Conservation (phyloP, 2,329 filamentous ascomycete genomes). For the Zymoseptoria pseudotritici region DNA sequence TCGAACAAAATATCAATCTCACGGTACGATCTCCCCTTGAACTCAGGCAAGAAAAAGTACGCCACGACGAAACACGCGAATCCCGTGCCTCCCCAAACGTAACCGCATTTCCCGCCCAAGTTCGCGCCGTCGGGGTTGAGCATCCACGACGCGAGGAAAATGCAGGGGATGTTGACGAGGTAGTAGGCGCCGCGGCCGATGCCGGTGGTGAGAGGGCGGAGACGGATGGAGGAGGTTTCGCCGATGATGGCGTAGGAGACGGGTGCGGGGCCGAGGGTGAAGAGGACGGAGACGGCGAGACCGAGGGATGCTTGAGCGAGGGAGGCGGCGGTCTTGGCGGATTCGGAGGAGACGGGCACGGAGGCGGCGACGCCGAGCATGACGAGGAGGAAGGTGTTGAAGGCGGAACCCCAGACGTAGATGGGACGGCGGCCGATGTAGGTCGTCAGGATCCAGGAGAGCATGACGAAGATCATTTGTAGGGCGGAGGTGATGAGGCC, state of each 20-base stretch:
- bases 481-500: conserved; percentile 59
- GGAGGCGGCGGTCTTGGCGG: conserved; percentile 37
- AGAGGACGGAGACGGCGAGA: conserved; percentile 58
- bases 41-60: conserved; percentile 48
- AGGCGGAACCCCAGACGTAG: conserved; percentile 53
- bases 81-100: conserved; percentile 53
- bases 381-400: conserved; percentile 49
- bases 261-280: conserved; percentile 55
- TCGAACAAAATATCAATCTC: conserved; percentile 57
- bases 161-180: conserved; percentile 57
- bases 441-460: conserved; percentile 59
- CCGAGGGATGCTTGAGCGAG: conserved; percentile 56
- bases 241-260: conserved; percentile 61
- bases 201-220: conserved; percentile 58
- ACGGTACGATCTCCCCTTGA: conserved; percentile 52
- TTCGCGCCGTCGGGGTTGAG: conserved; percentile 29
- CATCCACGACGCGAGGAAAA: conserved; percentile 41
- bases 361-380: conserved; percentile 54
- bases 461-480: conserved; percentile 55
- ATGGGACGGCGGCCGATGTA: conserved; percentile 58
- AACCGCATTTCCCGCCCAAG: conserved; percentile 49
- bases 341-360: conserved; percentile 30
- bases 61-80: conserved; percentile 45
- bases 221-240: conserved; percentile 58
- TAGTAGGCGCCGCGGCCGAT: conserved; percentile 59